These are phyloP conservation scores for Dittrichia graveolens DNA, from an alignment of 129 eudicot species.

Conservation along the genomic window DNA sequence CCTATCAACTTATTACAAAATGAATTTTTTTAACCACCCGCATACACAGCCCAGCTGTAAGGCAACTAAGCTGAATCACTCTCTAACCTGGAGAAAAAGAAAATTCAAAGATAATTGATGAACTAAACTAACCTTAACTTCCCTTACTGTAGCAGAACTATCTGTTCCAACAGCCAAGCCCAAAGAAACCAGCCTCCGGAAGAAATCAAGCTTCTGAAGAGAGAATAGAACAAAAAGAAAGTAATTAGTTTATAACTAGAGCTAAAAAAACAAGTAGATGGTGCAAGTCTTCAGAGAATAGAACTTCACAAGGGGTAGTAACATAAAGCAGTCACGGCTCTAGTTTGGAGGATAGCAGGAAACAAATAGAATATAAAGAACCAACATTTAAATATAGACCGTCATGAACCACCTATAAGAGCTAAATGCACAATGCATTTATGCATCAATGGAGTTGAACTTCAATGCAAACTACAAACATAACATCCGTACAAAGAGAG, in stretches of 20 bases:
- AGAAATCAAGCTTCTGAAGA: conserved; percentile 60
- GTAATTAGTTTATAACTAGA: conserved; percentile 11
- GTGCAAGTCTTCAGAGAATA: conserved; percentile 21
- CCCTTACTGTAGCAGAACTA: conserved; percentile 36
- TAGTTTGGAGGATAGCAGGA: conserved; percentile 4
- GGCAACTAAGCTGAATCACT: conserved; percentile 8
- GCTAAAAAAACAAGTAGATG: not conserved
- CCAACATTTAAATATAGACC: conserved; percentile 5
- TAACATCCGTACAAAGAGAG: no score
- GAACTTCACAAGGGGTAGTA: conserved; percentile 6
- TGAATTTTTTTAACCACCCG: conserved; percentile 19
- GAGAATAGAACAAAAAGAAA: conserved; percentile 17
- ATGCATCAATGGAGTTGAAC: no score
- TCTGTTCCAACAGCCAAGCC: conserved; percentile 51
- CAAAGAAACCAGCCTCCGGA: conserved; percentile 56
- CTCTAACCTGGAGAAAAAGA: conserved; percentile 12
- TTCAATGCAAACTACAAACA: no score
- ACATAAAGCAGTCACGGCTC: conserved; percentile 15
- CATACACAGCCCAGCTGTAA: not conserved
- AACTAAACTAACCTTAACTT: conserved; percentile 55
- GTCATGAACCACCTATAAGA: conserved; percentile 10
- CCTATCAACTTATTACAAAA: conserved; percentile 7
- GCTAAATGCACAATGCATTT: conserved; percentile 6
- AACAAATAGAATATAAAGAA: conserved; percentile 3
- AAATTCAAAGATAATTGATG: not conserved